Base-by-base conservation (phyloP, 208 protist genomes). In the Tritrichomonas musculus region DNA sequence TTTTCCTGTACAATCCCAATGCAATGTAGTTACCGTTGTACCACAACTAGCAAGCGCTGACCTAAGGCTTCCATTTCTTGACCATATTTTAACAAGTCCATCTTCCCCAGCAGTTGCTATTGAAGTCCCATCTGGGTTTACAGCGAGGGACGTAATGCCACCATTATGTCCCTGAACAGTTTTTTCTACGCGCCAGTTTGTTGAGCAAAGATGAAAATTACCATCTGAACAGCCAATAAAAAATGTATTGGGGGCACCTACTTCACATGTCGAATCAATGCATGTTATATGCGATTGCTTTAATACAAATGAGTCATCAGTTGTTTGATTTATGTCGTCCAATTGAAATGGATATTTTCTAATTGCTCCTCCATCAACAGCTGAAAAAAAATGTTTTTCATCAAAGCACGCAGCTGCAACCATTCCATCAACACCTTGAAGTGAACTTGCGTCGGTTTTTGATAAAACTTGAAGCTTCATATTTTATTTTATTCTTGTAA, bases 31-130 rank as follows among this genome's bases (percentile, higher is more conserved):
- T 1, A 88, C 47, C 14, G 93, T 44, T 27, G 36, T 92, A 3
- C 92, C 72, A 30, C 72, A 92, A 22, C 60, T 77, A 17, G 92
- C 93, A 5, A 94, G 50, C 33, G 69, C 57, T 39, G 72, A 75
- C 20, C 93, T 88, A 22, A 94, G 49, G 50, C 27, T 94, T n/a
- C 93, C 93, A 30, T 57, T 93, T 69, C 93, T 39, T 5, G 73
- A 92, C 93, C 93, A 94, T 3, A 93, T 88, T 39, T 80, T 69
- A n/a, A 94, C 57, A 2, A 77, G 66, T 14, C 93, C 93, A 30
- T 94, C 93, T 88, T 94, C 93, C 9, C 93, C 93, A 33, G 75
- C 93, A 25, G 93, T 92, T 33, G 92, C 53, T 25, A 94, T 69
- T n/a, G 72, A 57, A 25, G 66, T 44, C 11, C 93, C 93, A 30